Conservation (phyloP, 1,284 basidiomycete species). For the Ganoderma meredithae region DNA sequence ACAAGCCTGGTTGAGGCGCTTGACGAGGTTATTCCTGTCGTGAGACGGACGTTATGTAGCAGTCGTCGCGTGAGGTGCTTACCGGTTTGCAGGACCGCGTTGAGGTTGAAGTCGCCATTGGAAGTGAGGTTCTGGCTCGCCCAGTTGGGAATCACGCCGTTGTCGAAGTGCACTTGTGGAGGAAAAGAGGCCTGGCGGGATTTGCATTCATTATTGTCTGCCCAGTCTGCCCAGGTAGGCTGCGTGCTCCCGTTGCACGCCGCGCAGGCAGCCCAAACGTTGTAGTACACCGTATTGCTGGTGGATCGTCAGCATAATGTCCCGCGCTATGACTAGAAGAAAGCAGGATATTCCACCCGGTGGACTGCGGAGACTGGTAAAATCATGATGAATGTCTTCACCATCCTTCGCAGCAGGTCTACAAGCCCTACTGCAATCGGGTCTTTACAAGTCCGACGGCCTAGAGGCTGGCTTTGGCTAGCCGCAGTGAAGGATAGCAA, state of each 20-base stretch:
- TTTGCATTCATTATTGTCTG: slow-evolving; percentile 14
- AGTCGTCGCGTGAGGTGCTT: slow-evolving; percentile 7
- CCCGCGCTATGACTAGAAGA: neutral
- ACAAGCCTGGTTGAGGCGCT: slow-evolving; percentile 1
- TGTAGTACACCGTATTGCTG: slow-evolving; percentile 33
- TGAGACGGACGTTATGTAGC: neutral
- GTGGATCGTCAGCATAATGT: neutral
- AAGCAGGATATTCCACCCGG: no score
- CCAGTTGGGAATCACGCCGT: slow-evolving; percentile 22
- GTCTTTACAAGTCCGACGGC: no score
- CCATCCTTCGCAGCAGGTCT: no score
- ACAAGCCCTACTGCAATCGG: no score
- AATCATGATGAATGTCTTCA: no score
- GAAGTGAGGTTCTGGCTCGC: slow-evolving; percentile 25
- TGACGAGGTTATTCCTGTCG: neutral
- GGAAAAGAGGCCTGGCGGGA: slow-evolving; percentile 18
- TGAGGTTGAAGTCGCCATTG: slow-evolving; percentile 23
- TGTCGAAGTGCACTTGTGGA: slow-evolving; percentile 6
- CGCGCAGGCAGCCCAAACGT: slow-evolving; percentile 27
- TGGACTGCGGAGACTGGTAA: no score
- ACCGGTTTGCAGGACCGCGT: slow-evolving; percentile 12
- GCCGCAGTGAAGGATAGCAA: no score
- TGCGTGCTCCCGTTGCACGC: slow-evolving; percentile 11
- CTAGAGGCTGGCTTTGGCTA: no score
- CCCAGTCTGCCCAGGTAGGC: slow-evolving; percentile 17